Base-by-base conservation (phyloP, 345 rosid species). In the Pistacia integerrima region DNA sequence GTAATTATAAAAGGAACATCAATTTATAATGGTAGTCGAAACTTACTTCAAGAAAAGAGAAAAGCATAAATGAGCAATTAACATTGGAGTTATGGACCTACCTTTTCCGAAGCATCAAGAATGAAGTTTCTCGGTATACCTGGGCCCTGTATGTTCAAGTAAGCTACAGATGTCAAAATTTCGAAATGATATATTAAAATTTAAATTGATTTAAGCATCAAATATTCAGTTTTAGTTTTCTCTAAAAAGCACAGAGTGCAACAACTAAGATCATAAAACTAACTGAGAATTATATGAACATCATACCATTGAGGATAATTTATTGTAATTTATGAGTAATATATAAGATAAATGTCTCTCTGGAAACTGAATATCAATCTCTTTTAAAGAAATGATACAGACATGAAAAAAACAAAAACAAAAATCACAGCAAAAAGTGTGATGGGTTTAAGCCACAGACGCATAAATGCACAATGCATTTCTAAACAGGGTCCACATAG, bases 41-140 rank as follows among this genome's bases (percentile, higher is more conserved):
- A 78, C 55, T 33, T 51, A 46, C 66, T 56, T 81, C 38, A 38
- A 3, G 14, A 28, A 28, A 28, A 4, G 46, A 49, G 22, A 54
- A 41, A 16, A 20, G 58, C 0, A 38, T 41, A 51, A 61, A 18
- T 17, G 25, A 69, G 59, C 28, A 75, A 64, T 56, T 33, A 30
- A 76, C 62, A 7, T 52, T 41, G 66, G 35, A 20, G 36, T 36
- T 3, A 48, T 33, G 12, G 52, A 49, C 69, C 76, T 83, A 91
- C 97, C 91, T 83, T 84, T 25, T 86, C 81, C 80, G 86, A 82
- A 70, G 94, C 90, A 78, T 90, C 93, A 46, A 77, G 81, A 72
- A 93, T 84, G 87, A 92, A 88, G 81, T 68, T 82, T 75, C 72
- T 77, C 48, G 70, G 83, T 70, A 93, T 76, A 52, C 98, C 97